Evolutionary conservation across 2,329 filamentous ascomycete species (phyloP).

Genomic region (Sclerotinia nivalis): DNA sequence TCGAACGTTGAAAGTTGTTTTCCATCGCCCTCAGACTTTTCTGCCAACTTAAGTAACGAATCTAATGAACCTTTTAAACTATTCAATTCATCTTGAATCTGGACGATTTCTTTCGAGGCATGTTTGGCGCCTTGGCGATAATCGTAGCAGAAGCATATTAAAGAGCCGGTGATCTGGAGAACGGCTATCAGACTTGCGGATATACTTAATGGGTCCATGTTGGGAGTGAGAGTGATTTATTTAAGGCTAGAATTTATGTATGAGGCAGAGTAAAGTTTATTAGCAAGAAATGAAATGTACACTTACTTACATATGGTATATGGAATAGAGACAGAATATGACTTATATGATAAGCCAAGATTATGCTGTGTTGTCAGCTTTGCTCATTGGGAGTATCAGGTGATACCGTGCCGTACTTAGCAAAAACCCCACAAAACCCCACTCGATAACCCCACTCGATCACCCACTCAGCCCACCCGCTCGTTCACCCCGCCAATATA

Average conservation of each 20-base stretch:
- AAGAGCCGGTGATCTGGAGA: slow-evolving; percentile 29
- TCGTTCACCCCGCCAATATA: no score
- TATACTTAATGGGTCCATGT: slow-evolving; percentile 33
- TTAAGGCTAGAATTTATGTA: background rate
- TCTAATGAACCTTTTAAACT: slow-evolving; percentile 30
- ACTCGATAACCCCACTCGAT: no score
- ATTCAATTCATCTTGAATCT: slow-evolving; percentile 30
- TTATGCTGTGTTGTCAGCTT: slow-evolving; percentile 1
- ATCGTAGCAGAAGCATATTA: slow-evolving; percentile 34
- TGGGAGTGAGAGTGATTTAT: no score
- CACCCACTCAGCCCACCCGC: no score
- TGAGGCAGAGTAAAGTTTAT: background rate
- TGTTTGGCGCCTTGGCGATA: slow-evolving; percentile 30
- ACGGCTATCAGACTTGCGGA: slow-evolving; percentile 33
- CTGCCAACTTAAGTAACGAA: slow-evolving; percentile 29
- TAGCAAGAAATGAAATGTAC: no score
- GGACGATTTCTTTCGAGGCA: slow-evolving; percentile 28
- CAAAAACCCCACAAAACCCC: no score
- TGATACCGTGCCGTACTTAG: no score
- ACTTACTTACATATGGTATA: background rate
- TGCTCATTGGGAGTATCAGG: background rate
- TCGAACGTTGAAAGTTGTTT: slow-evolving; percentile 27
- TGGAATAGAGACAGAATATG: background rate
- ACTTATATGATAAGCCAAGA: background rate
- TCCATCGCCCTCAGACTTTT: slow-evolving; percentile 21